Conservation (phyloP, 2,329 filamentous ascomycete species). For the Verticillium tricorpus region DNA sequence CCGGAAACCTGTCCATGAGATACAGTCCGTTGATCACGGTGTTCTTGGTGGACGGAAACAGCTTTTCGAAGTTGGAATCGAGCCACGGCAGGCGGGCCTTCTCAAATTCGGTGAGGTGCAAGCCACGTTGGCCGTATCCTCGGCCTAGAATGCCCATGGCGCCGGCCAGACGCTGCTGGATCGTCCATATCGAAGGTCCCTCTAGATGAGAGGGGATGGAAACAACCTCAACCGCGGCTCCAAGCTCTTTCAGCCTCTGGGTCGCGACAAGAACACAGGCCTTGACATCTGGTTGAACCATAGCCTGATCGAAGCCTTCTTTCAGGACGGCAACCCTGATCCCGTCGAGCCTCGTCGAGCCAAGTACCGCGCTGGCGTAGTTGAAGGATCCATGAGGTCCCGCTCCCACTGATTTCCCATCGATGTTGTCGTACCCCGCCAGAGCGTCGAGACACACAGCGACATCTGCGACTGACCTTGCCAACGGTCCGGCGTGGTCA, state of each 20-base stretch:
- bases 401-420: slow-evolving; percentile 36
- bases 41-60: slow-evolving; percentile 50
- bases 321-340: slow-evolving; percentile 36
- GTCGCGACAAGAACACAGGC: slow-evolving; percentile 36
- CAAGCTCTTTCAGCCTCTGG: slow-evolving; percentile 34
- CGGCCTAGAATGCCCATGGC: slow-evolving; percentile 36
- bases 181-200: slow-evolving; percentile 46
- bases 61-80: slow-evolving; percentile 42
- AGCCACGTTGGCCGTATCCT: slow-evolving; percentile 39
- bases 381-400: slow-evolving; percentile 21
- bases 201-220: slow-evolving; percentile 44
- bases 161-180: slow-evolving; percentile 39
- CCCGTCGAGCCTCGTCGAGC: slow-evolving; percentile 20
- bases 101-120: slow-evolving; percentile 47
- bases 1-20: slow-evolving; percentile 36
- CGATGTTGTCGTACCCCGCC: slow-evolving; percentile 43
- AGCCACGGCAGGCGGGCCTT: slow-evolving; percentile 39
- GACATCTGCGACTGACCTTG: slow-evolving; percentile 32
- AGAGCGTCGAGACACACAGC: slow-evolving; percentile 39
- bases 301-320: slow-evolving; percentile 36
- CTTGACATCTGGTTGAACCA: slow-evolving; percentile 33
- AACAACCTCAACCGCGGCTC: slow-evolving; percentile 44
- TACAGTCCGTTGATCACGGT: slow-evolving; percentile 49
- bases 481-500: slow-evolving; percentile 44
- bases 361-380: slow-evolving; percentile 16